Conservation (phyloP, 140 eudicot genomes). For the Anethum foeniculum region DNA sequence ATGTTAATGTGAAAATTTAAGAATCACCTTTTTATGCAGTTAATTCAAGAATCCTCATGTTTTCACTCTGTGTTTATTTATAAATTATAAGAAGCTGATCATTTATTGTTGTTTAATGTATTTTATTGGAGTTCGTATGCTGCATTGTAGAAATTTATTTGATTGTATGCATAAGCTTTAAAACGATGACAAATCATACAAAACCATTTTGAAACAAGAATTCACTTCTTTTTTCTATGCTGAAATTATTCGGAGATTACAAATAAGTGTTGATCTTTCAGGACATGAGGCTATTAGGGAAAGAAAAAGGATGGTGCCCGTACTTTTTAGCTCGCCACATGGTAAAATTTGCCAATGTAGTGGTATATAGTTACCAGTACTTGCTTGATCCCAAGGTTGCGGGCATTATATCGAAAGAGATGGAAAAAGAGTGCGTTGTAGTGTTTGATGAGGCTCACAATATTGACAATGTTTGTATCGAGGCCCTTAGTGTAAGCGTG, state of each 20-base stretch:
- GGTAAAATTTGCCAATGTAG: conserved; percentile 97
- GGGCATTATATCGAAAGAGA: conserved; percentile 88
- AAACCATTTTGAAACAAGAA: background rate
- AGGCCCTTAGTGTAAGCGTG: conserved; percentile 93
- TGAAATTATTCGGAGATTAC: background rate
- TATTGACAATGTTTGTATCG: conserved; percentile 94
- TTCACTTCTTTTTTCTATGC: background rate
- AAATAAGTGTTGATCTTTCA: conserved; percentile 20
- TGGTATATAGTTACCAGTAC: conserved; percentile 94
- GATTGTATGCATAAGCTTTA: background rate
- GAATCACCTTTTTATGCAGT: background rate
- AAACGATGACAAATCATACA: background rate
- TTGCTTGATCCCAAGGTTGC: conserved; percentile 98
- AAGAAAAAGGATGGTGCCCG: conserved; percentile 91
- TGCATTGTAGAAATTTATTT: background rate
- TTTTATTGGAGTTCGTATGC: background rate
- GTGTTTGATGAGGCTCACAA: conserved; percentile 99
- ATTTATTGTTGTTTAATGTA: background rate
- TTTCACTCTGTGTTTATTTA: background rate
- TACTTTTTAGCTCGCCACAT: conserved; percentile 89
- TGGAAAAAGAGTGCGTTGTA: conserved; percentile 89
- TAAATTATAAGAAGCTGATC: background rate
- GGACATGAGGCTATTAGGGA: conserved; percentile 82
- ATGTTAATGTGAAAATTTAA: background rate
- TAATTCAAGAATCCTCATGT: background rate